Percentiles rank a stretch among this genome's conserved stretches.
Conservation (phyloP, 805 yeast genomes). For the Lachancea lanzarotensis region DNA sequence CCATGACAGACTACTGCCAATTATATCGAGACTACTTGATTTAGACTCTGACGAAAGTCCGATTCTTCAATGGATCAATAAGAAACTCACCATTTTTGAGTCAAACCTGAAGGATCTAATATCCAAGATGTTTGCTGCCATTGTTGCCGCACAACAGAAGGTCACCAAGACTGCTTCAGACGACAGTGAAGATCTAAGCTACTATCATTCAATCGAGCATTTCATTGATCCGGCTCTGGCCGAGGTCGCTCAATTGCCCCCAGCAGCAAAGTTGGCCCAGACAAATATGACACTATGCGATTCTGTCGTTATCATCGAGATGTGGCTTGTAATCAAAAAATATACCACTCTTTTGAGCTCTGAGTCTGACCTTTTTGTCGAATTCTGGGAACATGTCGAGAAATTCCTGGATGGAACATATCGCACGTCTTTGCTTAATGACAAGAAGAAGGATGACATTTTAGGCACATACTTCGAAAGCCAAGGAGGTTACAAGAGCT, state of each 20-base stretch:
- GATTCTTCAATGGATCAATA: slow-evolving; percentile 52
- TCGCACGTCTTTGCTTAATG: slow-evolving; percentile 37
- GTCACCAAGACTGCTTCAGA: slow-evolving; percentile 31
- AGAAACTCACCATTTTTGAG: slow-evolving; percentile 40
- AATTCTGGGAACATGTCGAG: slow-evolving; percentile 50
- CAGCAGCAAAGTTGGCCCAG: neutral
- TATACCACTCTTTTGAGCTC: slow-evolving; percentile 38
- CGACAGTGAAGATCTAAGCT: slow-evolving; percentile 31
- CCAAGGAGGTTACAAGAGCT: slow-evolving; percentile 32
- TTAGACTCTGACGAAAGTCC: slow-evolving; percentile 62
- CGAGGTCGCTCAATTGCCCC: slow-evolving; percentile 2
- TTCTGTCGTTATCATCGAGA: slow-evolving; percentile 48
- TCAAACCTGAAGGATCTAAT: slow-evolving; percentile 37
- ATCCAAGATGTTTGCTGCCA: slow-evolving; percentile 36
- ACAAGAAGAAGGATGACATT: slow-evolving; percentile 34
- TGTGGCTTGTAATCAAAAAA: slow-evolving; percentile 49
- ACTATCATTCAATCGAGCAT: slow-evolving; percentile 26
- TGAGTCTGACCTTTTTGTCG: slow-evolving; percentile 37
- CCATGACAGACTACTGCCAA: slow-evolving; percentile 33
- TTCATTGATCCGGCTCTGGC: slow-evolving; percentile 15
- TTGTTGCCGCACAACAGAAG: slow-evolving; percentile 36
- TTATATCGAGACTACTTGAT: slow-evolving; percentile 52
- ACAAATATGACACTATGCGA: slow-evolving; percentile 37
- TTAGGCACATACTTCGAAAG: slow-evolving; percentile 22
- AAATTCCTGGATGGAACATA: slow-evolving; percentile 47